These are phyloP conservation scores for Trichoderma gamsii DNA, from an alignment of 495 filamentous ascomycete genomes.

Conservation along the genomic window DNA sequence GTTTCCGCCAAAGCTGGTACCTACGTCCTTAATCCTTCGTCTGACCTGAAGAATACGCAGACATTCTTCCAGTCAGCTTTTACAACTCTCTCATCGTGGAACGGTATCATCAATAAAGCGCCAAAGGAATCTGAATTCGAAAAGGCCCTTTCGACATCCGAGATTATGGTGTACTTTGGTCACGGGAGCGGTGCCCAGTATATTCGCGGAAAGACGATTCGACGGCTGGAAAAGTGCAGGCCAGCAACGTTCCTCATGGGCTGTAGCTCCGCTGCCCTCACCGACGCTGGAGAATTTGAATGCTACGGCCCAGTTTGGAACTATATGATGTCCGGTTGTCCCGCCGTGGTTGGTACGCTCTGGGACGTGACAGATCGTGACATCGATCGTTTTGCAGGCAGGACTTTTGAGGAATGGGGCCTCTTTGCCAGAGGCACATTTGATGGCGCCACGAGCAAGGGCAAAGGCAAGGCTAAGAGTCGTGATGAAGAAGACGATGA, in stretches of 20 bases:
- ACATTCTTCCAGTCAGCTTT: conserved; percentile 61
- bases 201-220: conserved; percentile 72
- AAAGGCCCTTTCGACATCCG: conserved; percentile 48
- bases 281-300: conserved; percentile 81
- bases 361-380: conserved; percentile 99
- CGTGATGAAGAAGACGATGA: conserved; percentile 23
- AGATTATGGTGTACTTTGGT: conserved; percentile 86
- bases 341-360: conserved; percentile 79
- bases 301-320: conserved; percentile 82
- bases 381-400: conserved; percentile 81
- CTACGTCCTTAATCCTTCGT: conserved; percentile 82
- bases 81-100: conserved; percentile 53
- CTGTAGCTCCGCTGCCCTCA: conserved; percentile 72
- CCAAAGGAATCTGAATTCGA: conserved; percentile 77
- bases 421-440: conserved; percentile 45
- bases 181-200: conserved; percentile 95
- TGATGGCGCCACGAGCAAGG: conserved; percentile 21
- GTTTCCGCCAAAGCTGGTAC: conserved; percentile 58
- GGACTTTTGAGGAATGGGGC: conserved; percentile 79
- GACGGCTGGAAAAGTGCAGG: conserved; percentile 61
- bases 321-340: conserved; percentile 79
- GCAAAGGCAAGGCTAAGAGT: conserved; percentile 16
- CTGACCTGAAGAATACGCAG: conserved; percentile 76
- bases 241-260: conserved; percentile 83
- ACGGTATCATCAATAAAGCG: conserved; percentile 53